A percentile compares a stretch with the other conserved stretches of the same genome.
Evolutionary conservation across 1,284 basidiomycete genomes (phyloP).

Genomic region (Puccinia hordei): DNA sequence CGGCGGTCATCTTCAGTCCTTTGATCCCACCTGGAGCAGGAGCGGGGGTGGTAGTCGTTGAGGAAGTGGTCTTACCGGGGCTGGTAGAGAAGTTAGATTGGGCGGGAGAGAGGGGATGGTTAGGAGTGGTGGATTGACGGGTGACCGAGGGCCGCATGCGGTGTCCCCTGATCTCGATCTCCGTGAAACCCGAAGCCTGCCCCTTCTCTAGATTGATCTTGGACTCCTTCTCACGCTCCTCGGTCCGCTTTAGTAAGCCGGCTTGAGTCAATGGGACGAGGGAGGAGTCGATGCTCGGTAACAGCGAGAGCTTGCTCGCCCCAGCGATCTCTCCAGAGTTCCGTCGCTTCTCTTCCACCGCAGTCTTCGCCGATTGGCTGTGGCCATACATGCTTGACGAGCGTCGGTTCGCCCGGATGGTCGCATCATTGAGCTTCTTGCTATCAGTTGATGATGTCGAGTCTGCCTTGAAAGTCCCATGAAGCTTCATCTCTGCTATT

Average conservation of each 20-base stretch:
- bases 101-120: slow-evolving; percentile 22
- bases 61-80: not conserved
- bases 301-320: slow-evolving; percentile 52
- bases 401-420: slow-evolving; percentile 61
- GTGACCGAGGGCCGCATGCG: slow-evolving; percentile 32
- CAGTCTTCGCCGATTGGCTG: slow-evolving; percentile 53
- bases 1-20: slow-evolving; percentile 36
- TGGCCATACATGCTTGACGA: slow-evolving; percentile 62
- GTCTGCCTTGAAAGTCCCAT: slow-evolving; percentile 64
- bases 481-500: slow-evolving; percentile 83
- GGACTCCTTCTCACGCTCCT: slow-evolving; percentile 71
- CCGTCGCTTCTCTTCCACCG: slow-evolving; percentile 56
- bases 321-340: slow-evolving; percentile 56
- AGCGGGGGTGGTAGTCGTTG: not conserved
- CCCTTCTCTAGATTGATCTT: slow-evolving; percentile 76
- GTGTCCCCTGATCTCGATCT: slow-evolving; percentile 61
- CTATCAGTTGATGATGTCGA: not conserved
- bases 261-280: slow-evolving; percentile 73
- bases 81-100: not conserved
- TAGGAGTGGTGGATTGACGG: slow-evolving; percentile 21
- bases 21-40: slow-evolving; percentile 26
- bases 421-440: slow-evolving; percentile 19
- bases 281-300: slow-evolving; percentile 56
- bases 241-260: slow-evolving; percentile 75
- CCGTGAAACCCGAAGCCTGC: slow-evolving; percentile 72